Conservation (phyloP, 1,139 yeast genomes). For the Pichia sp. region DNA sequence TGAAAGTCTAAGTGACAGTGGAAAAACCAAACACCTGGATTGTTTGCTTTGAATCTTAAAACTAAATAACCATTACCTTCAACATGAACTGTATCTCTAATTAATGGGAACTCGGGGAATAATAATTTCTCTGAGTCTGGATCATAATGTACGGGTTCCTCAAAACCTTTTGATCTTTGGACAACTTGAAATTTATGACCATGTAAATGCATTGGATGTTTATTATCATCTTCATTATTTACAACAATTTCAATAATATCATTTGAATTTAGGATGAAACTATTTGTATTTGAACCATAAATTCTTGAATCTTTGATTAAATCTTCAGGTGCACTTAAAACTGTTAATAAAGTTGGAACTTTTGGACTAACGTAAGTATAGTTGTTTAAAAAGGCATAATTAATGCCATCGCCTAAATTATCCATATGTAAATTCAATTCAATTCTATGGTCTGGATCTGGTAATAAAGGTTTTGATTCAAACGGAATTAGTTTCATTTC, state of each 20-base stretch:
- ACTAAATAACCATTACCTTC: conserved; percentile 62
- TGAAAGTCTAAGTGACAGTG: conserved; percentile 84
- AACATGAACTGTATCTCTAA: conserved; percentile 60
- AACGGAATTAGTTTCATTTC: conserved; percentile 52
- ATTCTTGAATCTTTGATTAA: conserved; percentile 41
- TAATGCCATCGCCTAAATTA: conserved; percentile 64
- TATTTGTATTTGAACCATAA: conserved; percentile 63
- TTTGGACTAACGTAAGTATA: conserved; percentile 56
- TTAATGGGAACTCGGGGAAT: conserved; percentile 53
- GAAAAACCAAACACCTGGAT: conserved; percentile 84
- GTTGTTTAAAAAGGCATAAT: conserved; percentile 71
- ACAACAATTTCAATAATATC: conserved; percentile 63
- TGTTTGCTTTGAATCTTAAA: conserved; percentile 60
- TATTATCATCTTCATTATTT: conserved; percentile 67
- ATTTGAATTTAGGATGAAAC: conserved; percentile 52
- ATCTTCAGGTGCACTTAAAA: conserved; percentile 44
- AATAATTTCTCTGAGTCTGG: conserved; percentile 34
- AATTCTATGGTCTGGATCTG: conserved; percentile 56
- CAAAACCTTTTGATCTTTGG: conserved; percentile 48
- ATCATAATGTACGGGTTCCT: conserved; percentile 46
- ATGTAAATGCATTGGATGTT: conserved; percentile 79
- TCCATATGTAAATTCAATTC: conserved; percentile 58
- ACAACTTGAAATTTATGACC: conserved; percentile 71
- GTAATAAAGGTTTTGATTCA: conserved; percentile 36
- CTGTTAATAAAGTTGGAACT: conserved; percentile 60